These are phyloP conservation scores for Jaltomata sinuosa DNA, from an alignment of 257 asterid species.

Conservation along the genomic window DNA sequence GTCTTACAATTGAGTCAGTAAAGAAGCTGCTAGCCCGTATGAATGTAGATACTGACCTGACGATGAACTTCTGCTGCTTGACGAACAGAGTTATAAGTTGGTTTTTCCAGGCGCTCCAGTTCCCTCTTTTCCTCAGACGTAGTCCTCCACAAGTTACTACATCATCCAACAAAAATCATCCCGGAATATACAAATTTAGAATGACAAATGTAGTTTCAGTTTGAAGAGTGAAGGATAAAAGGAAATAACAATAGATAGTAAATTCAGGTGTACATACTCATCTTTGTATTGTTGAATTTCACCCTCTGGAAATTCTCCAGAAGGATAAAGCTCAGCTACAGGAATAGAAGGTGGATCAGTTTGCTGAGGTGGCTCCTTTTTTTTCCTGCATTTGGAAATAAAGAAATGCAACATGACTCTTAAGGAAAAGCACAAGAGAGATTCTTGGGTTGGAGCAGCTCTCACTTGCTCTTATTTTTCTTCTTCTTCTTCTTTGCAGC, in stretches of 20 bases:
- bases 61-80: conserved; percentile 99
- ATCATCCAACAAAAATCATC: not conserved
- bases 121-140: conserved; percentile 98
- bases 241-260: not conserved
- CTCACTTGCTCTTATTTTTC: conserved; percentile 94
- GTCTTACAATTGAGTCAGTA: not conserved
- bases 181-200: not conserved
- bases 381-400: conserved; percentile 50
- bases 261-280: conserved; percentile 49
- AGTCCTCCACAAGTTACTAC: conserved; percentile 92
- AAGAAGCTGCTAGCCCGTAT: not conserved
- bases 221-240: not conserved
- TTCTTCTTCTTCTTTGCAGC: conserved; percentile 92
- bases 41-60: conserved; percentile 46
- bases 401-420: not conserved
- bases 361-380: conserved; percentile 65
- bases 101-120: conserved; percentile 82
- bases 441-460: not conserved
- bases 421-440: conserved; percentile 2
- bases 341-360: conserved; percentile 93
- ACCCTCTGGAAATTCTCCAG: conserved; percentile 98
- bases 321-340: conserved; percentile 65
- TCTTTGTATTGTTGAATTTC: conserved; percentile 94
- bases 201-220: not conserved
- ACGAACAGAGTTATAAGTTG: conserved; percentile 80